phyloP scores from a whole-genome alignment of 2,329 filamentous ascomycete species.

The Xylaria sp. region DNA sequence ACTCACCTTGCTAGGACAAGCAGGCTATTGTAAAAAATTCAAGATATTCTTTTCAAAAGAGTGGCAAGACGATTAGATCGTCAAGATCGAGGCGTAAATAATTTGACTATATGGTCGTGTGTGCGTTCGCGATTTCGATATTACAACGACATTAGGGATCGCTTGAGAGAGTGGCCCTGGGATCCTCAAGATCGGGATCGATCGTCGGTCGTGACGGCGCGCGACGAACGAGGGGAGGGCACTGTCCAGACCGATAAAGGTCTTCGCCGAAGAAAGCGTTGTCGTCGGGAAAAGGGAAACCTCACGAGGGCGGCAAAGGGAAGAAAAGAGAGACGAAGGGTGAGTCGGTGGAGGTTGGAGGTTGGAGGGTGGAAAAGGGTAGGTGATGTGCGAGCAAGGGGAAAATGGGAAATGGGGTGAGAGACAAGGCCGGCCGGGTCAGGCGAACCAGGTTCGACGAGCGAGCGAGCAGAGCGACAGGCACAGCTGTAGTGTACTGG shows the following conservation, averaged over 20 bases:
- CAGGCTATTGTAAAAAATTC: conserved; percentile 38
- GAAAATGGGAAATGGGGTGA: conserved; percentile 45
- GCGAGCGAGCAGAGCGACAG: conserved; percentile 8
- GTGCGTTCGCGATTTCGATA: conserved; percentile 43
- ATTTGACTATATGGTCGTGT: conserved; percentile 39
- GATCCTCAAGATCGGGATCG: conserved; percentile 43
- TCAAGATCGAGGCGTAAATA: conserved; percentile 43
- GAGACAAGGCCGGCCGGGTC: neutral
- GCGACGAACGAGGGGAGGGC: conserved; percentile 41
- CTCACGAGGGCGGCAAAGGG: conserved; percentile 50
- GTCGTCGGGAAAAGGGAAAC: conserved; percentile 49
- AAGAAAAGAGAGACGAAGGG: conserved; percentile 49
- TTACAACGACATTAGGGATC: conserved; percentile 48
- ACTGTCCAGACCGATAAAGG: conserved; percentile 43
- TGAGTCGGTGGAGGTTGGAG: conserved; percentile 43
- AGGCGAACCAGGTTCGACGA: conserved; percentile 14
- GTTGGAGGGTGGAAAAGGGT: conserved; percentile 44
- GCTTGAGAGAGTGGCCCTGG: conserved; percentile 35
- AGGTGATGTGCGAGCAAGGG: conserved; percentile 41
- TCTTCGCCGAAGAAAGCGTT: conserved; percentile 45
- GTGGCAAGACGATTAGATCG: conserved; percentile 52
- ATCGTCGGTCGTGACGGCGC: conserved; percentile 41
- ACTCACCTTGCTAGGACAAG: conserved; percentile 48
- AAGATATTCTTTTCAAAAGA: conserved; percentile 48
- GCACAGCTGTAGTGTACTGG: neutral